Percentiles rank a stretch among this genome's conserved stretches.
Evolutionary conservation across 2,329 filamentous ascomycete genomes (phyloP).

Genomic region (Dothiorella sarmentorum): DNA sequence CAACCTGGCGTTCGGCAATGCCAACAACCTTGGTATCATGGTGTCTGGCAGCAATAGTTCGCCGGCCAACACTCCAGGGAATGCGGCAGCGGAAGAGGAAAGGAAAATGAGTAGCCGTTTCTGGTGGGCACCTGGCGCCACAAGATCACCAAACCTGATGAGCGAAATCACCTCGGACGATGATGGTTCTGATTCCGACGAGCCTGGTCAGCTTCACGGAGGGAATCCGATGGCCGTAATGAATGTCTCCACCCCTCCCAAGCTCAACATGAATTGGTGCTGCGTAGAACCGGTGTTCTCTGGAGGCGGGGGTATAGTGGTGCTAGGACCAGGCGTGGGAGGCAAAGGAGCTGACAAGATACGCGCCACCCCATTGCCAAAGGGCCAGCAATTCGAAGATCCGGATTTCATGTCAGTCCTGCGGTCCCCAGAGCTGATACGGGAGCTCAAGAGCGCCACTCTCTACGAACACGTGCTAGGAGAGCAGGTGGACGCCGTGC

Average conservation of each 20-base stretch:
- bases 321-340: slow-evolving; percentile 46
- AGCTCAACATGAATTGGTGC: slow-evolving; percentile 57
- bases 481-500: slow-evolving; percentile 39
- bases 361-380: slow-evolving; percentile 55
- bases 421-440: slow-evolving; percentile 44
- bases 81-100: not conserved
- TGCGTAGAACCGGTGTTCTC: slow-evolving; percentile 59
- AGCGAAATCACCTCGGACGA: slow-evolving; percentile 45
- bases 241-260: slow-evolving; percentile 36
- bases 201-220: slow-evolving; percentile 22
- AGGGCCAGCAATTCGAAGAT: slow-evolving; percentile 53
- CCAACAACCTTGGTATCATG: slow-evolving; percentile 20
- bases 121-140: slow-evolving; percentile 59
- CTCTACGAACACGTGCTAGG: slow-evolving; percentile 42
- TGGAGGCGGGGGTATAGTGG: slow-evolving; percentile 57
- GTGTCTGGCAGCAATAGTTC: not conserved
- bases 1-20: slow-evolving; percentile 34
- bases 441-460: slow-evolving; percentile 39
- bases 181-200: slow-evolving; percentile 37
- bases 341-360: slow-evolving; percentile 54
- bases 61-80: not conserved
- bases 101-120: slow-evolving; percentile 38
- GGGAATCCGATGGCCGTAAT: slow-evolving; percentile 21
- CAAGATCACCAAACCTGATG: slow-evolving; percentile 57
- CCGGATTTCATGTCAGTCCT: slow-evolving; percentile 51